Conservation (phyloP, 352 stramenopile species). For the Globisporangium parvum region DNA sequence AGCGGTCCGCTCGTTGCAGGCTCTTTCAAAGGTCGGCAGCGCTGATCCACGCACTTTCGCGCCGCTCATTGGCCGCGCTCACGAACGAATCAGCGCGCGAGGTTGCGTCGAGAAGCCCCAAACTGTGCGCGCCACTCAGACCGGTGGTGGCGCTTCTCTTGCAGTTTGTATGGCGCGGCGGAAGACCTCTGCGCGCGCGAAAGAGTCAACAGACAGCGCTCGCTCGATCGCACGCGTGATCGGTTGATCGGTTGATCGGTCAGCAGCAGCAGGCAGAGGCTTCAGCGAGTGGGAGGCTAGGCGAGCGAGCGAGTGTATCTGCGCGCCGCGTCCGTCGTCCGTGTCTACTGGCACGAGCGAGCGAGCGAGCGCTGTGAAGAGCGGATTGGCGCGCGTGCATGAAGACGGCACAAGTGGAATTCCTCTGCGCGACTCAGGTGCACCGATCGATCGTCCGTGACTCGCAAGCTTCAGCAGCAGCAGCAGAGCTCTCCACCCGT, state of each 20-base stretch:
- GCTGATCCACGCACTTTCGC: no score
- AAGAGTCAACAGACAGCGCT: background rate
- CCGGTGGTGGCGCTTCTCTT: constrained; percentile 12
- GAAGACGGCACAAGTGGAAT: constrained; percentile 15
- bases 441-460: background rate
- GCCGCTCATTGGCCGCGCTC: no score
- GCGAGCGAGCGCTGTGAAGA: background rate
- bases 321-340: no score
- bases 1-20: no score
- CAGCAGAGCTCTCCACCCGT: background rate
- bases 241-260: background rate
- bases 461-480: no score
- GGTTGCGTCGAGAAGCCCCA: no score
- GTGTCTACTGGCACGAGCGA: background rate
- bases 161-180: constrained; percentile 4
- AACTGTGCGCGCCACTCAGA: constrained; percentile 2
- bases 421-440: constrained; percentile 11
- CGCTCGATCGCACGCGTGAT: background rate
- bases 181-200: no score
- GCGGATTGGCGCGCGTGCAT: background rate
- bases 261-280: no score
- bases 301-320: no score
- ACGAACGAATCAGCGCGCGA: no score
- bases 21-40: no score
- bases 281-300: background rate